Conservation (phyloP, 192 early-diverging fungal genomes). For the Linnemannia elongata region DNA sequence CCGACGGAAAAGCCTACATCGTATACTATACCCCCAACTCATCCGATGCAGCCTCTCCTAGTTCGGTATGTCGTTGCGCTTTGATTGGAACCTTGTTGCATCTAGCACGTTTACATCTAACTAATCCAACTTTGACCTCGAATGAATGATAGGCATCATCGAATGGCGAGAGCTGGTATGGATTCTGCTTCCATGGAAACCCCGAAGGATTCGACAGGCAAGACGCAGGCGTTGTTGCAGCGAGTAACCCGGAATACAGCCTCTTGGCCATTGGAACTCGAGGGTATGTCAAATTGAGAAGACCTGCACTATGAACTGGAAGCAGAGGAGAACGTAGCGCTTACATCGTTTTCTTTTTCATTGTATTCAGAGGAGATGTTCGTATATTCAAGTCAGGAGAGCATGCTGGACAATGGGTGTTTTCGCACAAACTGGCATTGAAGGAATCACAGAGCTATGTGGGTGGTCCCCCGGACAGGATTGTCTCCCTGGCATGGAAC, state of each 20-base stretch:
- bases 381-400: constrained; percentile 53
- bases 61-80: constrained; percentile 12
- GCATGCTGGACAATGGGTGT: constrained; percentile 54
- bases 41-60: constrained; percentile 37
- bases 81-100: not conserved
- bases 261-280: constrained; percentile 78
- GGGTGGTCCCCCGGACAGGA: constrained; percentile 20
- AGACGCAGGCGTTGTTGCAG: constrained; percentile 66
- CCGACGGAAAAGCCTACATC: constrained; percentile 76
- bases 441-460: constrained; percentile 48
- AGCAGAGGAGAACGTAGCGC: not conserved
- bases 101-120: not conserved
- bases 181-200: constrained; percentile 65
- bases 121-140: not conserved
- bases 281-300: constrained; percentile 56
- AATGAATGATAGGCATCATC: constrained; percentile 26
- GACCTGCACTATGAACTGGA: not conserved
- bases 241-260: constrained; percentile 79
- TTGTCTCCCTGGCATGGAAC: constrained; percentile 74
- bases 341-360: constrained; percentile 14
- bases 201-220: constrained; percentile 53
- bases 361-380: constrained; percentile 34
- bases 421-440: constrained; percentile 46
- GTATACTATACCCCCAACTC: constrained; percentile 59
- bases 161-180: constrained; percentile 61